Percentiles rank a stretch among this genome's conserved stretches.
Evolutionary conservation across 306 rosid genomes (phyloP).

Genomic region (Mimosa bimucronata): DNA sequence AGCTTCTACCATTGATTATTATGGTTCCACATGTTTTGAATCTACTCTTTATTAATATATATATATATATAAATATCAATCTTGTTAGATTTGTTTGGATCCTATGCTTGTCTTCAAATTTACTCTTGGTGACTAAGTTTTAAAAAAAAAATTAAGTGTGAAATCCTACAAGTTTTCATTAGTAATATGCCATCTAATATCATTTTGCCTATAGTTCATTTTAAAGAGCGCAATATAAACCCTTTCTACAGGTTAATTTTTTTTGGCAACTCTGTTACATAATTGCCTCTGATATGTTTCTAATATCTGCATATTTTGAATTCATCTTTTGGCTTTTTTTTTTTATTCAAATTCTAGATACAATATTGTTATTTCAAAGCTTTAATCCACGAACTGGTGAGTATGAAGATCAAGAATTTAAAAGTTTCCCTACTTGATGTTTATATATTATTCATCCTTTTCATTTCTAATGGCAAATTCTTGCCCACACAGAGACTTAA

Average conservation of each 20-base stretch:
- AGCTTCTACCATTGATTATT: not conserved
- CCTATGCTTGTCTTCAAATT: no score
- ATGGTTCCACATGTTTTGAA: not conserved
- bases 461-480: slow-evolving; percentile 38
- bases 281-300: slow-evolving; percentile 20
- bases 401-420: slow-evolving; percentile 48
- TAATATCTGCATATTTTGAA: slow-evolving; percentile 21
- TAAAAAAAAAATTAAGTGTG: not conserved
- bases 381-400: slow-evolving; percentile 92
- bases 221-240: not conserved
- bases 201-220: not conserved
- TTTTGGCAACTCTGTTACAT: not conserved
- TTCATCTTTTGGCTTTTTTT: no score
- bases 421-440: slow-evolving; percentile 15
- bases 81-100: not conserved
- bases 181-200: slow-evolving; percentile 17
- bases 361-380: no score
- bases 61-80: no score
- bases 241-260: not conserved
- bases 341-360: no score
- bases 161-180: slow-evolving; percentile 1
- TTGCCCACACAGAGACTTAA: slow-evolving; percentile 46
- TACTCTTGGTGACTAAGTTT: not conserved
- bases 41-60: no score
- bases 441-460: not conserved